Conservation (phyloP, 2,329 filamentous ascomycete species). For the Pseudogymnoascus sp. region DNA sequence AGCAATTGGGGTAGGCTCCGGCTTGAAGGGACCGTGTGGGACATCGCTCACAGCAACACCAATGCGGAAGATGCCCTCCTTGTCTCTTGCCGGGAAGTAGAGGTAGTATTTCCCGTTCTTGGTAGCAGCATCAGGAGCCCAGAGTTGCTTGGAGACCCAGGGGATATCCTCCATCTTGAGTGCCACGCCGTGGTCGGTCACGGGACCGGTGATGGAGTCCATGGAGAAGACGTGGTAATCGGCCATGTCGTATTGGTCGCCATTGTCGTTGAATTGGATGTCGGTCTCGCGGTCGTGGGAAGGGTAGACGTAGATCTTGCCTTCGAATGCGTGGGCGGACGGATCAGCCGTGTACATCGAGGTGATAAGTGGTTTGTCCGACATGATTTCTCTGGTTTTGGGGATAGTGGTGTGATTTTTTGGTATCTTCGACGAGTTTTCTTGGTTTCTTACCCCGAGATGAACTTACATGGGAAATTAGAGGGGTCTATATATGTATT, state of each 20-base stretch:
- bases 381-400: not conserved
- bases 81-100: conserved; percentile 70
- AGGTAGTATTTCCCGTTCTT: conserved; percentile 68
- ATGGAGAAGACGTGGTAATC: conserved; percentile 73
- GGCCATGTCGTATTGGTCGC: conserved; percentile 72
- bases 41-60: conserved; percentile 60
- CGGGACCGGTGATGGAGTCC: conserved; percentile 47
- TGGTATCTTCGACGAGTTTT: not conserved
- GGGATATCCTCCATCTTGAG: conserved; percentile 60
- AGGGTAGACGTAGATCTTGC: conserved; percentile 70
- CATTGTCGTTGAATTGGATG: conserved; percentile 74
- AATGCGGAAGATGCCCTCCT: conserved; percentile 64
- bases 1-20: conserved; percentile 57
- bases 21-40: conserved; percentile 63
- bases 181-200: conserved; percentile 67
- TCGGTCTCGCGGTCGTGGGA: conserved; percentile 73
- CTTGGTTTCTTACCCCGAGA: not conserved
- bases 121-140: conserved; percentile 69
- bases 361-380: conserved; percentile 55
- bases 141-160: conserved; percentile 73
- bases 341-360: conserved; percentile 75
- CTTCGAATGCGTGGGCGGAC: conserved; percentile 73
- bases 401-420: not conserved
- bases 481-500: conserved; percentile 2
- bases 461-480: not conserved